Conservation (phyloP, 2,329 filamentous ascomycete genomes). For the Trichoderma cornu-damae region DNA sequence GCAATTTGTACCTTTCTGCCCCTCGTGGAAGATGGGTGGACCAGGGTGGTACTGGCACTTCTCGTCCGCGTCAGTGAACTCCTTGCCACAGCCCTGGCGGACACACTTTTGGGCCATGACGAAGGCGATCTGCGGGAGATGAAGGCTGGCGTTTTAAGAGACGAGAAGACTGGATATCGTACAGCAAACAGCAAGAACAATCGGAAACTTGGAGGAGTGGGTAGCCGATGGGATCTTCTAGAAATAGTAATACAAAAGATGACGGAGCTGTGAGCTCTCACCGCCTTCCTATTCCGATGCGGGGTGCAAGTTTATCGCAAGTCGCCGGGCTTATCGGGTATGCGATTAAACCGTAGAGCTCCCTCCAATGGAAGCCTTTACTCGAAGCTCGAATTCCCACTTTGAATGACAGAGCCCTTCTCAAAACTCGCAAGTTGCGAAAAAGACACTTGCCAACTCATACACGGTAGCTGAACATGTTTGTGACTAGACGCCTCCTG, state of each 20-base stretch:
- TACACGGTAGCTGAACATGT: constrained; percentile 39
- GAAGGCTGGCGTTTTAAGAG: neutral
- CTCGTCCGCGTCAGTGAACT: constrained; percentile 75
- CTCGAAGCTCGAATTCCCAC: too few species aligned
- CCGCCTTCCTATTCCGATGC: constrained; percentile 35
- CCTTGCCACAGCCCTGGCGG: constrained; percentile 91
- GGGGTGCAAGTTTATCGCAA: constrained; percentile 27
- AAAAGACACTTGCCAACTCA: too few species aligned
- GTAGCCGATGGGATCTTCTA: constrained; percentile 34
- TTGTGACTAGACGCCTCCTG: constrained; percentile 44
- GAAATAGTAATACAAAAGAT: constrained; percentile 33
- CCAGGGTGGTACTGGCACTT: constrained; percentile 89
- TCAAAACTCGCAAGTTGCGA: too few species aligned
- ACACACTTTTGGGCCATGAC: constrained; percentile 80
- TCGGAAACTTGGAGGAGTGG: constrained; percentile 30
- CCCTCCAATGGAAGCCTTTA: neutral
- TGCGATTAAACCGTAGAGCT: constrained; percentile 6
- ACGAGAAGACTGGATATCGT: neutral
- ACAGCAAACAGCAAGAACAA: neutral
- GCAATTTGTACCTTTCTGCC: constrained; percentile 77
- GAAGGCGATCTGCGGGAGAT: neutral
- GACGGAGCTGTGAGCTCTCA: constrained; percentile 28
- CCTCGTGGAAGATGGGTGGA: constrained; percentile 92
- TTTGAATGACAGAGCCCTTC: neutral
- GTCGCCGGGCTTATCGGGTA: neutral